Conservation (phyloP, 306 rosid species). For the Herpetospermum pedunculosum region DNA sequence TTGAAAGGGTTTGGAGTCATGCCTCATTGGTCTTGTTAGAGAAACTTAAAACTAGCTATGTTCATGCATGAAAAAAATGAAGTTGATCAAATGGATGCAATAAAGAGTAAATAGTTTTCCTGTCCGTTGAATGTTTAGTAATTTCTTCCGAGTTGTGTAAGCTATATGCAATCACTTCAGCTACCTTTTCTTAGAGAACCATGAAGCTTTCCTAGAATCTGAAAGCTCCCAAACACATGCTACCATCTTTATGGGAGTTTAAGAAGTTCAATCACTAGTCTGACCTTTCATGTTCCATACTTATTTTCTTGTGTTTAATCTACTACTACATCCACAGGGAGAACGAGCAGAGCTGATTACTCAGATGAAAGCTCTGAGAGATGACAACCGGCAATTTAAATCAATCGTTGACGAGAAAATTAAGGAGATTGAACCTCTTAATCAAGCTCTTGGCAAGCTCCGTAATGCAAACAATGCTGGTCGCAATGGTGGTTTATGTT, state of each 20-base stretch:
- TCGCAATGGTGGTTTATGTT: conserved; percentile 57
- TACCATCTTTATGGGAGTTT: not conserved
- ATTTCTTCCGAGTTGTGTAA: not conserved
- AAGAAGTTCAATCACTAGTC: not conserved
- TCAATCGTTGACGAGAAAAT: conserved; percentile 58
- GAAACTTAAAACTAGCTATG: not conserved
- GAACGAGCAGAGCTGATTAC: conserved; percentile 62
- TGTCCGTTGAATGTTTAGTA: not conserved
- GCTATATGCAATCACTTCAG: not conserved
- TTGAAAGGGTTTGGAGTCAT: not conserved
- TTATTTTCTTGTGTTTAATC: not conserved
- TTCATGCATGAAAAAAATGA: not conserved
- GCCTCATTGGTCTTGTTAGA: not conserved
- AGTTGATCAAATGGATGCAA: not conserved
- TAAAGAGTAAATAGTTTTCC: not conserved
- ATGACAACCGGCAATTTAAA: conserved; percentile 52
- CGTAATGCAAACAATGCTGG: conserved; percentile 56
- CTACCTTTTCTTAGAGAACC: not conserved
- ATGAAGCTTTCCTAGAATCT: not conserved
- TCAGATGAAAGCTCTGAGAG: conserved; percentile 67
- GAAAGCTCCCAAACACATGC: not conserved
- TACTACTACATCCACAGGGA: conserved; percentile 32
- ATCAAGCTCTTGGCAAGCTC: conserved; percentile 81
- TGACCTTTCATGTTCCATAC: not conserved
- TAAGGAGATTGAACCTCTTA: conserved; percentile 79